Evolutionary conservation across 495 filamentous ascomycete species (phyloP).

Genomic region (Penicillium macrosclerotiorum): DNA sequence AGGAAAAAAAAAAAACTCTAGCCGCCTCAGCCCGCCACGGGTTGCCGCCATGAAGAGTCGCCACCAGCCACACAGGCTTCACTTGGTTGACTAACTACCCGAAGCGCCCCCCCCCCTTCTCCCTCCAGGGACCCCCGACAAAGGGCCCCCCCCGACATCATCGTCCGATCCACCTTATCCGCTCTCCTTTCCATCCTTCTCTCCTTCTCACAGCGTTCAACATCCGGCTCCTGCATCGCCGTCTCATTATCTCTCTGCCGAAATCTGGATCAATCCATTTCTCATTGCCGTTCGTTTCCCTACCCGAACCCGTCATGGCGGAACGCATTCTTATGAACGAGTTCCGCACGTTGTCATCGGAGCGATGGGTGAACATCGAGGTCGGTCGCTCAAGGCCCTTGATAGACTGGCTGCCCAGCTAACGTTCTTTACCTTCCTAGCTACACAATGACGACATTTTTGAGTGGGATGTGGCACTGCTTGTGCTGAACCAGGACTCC

Average conservation of each 20-base stretch:
- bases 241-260: neutral
- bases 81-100: no score
- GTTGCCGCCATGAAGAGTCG: no score
- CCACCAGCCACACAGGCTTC: no score
- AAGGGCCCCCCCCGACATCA: conserved; percentile 10
- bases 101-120: conserved; percentile 1
- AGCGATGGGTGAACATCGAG: conserved; percentile 92
- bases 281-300: no score
- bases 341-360: conserved; percentile 75
- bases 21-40: no score
- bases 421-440: conserved; percentile 16
- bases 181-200: neutral
- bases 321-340: conserved; percentile 88
- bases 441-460: conserved; percentile 74
- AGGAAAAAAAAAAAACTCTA: no score
- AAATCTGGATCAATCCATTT: no score
- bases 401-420: neutral
- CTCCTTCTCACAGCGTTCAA: neutral
- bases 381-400: conserved; percentile 40
- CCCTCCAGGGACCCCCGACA: no score
- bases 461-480: conserved; percentile 81
- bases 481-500: conserved; percentile 89
- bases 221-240: neutral
- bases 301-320: conserved; percentile 47
- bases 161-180: conserved; percentile 10